A percentile compares a stretch with the other conserved stretches of the same genome.
phyloP scores from a whole-genome alignment of 2,329 filamentous ascomycete genomes.

The Exophiala spinifera region DNA sequence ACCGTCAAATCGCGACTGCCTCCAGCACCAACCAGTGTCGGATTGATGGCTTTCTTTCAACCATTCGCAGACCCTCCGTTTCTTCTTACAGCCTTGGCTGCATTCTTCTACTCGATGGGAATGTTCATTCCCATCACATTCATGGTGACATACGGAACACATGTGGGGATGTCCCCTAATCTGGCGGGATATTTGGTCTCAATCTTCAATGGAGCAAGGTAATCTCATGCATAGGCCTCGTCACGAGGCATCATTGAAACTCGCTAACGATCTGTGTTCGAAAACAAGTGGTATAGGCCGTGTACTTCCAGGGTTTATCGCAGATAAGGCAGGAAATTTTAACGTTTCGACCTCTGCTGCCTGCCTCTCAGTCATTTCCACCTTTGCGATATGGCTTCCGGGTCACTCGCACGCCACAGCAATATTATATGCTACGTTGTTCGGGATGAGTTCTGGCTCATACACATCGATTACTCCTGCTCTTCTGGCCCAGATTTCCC shows the following conservation, averaged over 20 bases:
- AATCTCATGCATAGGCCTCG: no score
- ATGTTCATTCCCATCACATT: constrained; percentile 32
- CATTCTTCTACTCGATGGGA: constrained; percentile 48
- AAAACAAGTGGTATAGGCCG: constrained; percentile 13
- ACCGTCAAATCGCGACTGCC: constrained; percentile 53
- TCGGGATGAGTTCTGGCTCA: constrained; percentile 67
- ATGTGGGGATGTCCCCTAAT: constrained; percentile 46
- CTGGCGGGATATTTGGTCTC: constrained; percentile 54
- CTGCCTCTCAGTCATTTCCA: constrained; percentile 42
- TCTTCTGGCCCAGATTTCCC: constrained; percentile 66
- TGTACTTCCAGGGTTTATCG: constrained; percentile 33
- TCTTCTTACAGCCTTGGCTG: constrained; percentile 25
- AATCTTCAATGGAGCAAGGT: constrained; percentile 49
- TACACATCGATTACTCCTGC: constrained; percentile 63
- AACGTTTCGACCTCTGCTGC: constrained; percentile 35
- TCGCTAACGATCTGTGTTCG: no score
- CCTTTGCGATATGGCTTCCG: constrained; percentile 56
- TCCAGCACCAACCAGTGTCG: constrained; percentile 36
- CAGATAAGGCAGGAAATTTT: constrained; percentile 31
- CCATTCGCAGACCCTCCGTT: constrained; percentile 32
- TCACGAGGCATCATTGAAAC: constrained; percentile 30
- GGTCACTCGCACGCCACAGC: constrained; percentile 54
- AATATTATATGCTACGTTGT: constrained; percentile 62
- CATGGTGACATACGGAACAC: constrained; percentile 29
- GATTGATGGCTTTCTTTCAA: constrained; percentile 31